phyloP scores from a whole-genome alignment of 129 eudicot genomes.

The Tagetes erecta region DNA sequence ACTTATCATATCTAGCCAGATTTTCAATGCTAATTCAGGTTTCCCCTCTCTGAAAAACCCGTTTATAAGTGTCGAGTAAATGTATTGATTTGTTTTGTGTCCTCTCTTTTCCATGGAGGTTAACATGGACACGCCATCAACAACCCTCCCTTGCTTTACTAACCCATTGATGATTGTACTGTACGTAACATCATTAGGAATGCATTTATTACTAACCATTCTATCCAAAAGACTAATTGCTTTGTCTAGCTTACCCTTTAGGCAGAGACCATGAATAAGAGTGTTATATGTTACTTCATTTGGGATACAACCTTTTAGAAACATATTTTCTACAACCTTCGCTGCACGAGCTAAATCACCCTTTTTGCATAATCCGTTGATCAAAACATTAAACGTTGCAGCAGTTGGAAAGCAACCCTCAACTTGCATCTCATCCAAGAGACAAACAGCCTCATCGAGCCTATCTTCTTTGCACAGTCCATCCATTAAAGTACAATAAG shows the following conservation, averaged over 20 bases:
- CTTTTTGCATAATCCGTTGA: conserved; percentile 76
- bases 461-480: conserved; percentile 84
- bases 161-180: conserved; percentile 80
- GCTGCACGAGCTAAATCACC: conserved; percentile 86
- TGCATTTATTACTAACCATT: conserved; percentile 62
- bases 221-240: conserved; percentile 70
- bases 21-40: conserved; percentile 55
- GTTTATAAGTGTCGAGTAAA: conserved; percentile 74
- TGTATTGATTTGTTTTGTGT: conserved; percentile 42
- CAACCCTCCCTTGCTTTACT: conserved; percentile 68
- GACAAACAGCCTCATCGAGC: conserved; percentile 76
- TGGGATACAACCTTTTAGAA: conserved; percentile 83
- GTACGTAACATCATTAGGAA: conserved; percentile 81
- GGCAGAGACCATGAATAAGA: conserved; percentile 82
- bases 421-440: conserved; percentile 95
- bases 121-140: conserved; percentile 55
- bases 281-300: conserved; percentile 88
- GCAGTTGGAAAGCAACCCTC: conserved; percentile 75
- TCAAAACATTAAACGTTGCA: conserved; percentile 66
- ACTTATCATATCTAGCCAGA: conserved; percentile 69
- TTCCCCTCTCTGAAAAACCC: conserved; percentile 84
- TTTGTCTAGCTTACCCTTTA: conserved; percentile 75
- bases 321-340: conserved; percentile 84
- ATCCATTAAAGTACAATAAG: conserved; percentile 90
- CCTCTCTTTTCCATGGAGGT: conserved; percentile 73